Evolutionary conservation across 192 early-diverging fungal species (phyloP), one percentile per base, ranked within the genome.

Genomic region (Backusella westeae): DNA sequence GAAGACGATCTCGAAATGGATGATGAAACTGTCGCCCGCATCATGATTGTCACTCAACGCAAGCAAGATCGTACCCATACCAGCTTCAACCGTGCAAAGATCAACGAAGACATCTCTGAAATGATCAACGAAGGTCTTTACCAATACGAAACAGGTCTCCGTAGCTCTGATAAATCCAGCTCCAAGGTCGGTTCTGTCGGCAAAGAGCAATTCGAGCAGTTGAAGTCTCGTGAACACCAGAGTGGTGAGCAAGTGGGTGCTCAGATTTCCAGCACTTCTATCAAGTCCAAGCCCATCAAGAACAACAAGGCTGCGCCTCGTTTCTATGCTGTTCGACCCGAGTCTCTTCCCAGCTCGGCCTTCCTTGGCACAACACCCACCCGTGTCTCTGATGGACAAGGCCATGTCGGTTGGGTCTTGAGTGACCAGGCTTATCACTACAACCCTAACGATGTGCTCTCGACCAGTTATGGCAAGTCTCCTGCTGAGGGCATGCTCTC

Each of bases 121-220:
- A 95, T 96, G 80, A 98, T 98, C 82, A 98, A 93, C 83, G 97
- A 98, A 80, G 97, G 96, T 2, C 86, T 98, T n/a, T 94, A 93
- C 78, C 87, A 94, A 74, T 98, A 97, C 73, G 96, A 98, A 78
- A 82, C 88, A 52, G 91, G 93, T 38, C 83, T 72, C 63, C 67
- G 67, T 73, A 77, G 82, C 65, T 75, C 74, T 34, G 69, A 66
- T 34, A 84, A 84, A 71, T 75, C 67, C 68, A 85, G 77, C 52
- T 68, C 76, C 76, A 93, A 93, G 84, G 86, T 93, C 34, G 84
- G 84, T 67, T 89, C 90, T 26, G 85, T 92, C 29, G 80, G 83
- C 12, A 81, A 85, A 74, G 86, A 86, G 10, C 86, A 91, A 56
- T 92, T 91, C 80, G 85, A 83, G 32, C 86, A 85, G 19, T 78